Evolutionary conservation across 331 rosid genomes (phyloP), one percentile per base, ranked within the genome.

Genomic region (Dryas integrifolia): DNA sequence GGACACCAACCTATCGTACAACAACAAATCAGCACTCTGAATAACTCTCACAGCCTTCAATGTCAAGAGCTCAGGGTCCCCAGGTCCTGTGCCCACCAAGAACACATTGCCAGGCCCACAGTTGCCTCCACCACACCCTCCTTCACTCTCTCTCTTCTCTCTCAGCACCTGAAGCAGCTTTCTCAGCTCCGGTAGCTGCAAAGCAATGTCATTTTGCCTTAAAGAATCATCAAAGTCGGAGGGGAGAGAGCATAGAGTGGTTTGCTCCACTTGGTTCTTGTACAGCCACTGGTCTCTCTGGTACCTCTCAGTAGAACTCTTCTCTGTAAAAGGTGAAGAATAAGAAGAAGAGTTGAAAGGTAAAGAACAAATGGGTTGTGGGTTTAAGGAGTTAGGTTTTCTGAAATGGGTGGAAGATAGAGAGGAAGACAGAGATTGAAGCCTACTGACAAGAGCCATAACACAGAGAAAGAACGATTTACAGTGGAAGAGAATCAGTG

Each of bases 61-160:
- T 2, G 99, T 95, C 85, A 92, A 77, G 15, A 95, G 85, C 70
- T 92, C 96, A 15, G 99, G 93, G 76, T 95, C 99, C 58, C 99
- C 98, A 16, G 99, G 99, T 0, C 99, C 99, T 0, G 99, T 95
- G 21, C 98, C 99, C 38, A 95, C 98, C 82, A 92, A 67, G 78
- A 86, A 91, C 63, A 95, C 99, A 76, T 90, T 77, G 65, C 99
- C 99, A 0, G 80, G 85, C 9, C 77, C 80, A 75, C 86, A 75
- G 5, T 77, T 70, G 6, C 79, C 89, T 60, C 72, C 88, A 55
- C 81, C 70, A 48, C 82, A 76, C 8, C 79, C 84, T 62, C 92
- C 84, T 70, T 81, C 84, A 38, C 77, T 75, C 18, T 72, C 84
- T 65, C 98, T 85, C 86, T 89, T 95, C 65, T 82, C 89, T 48